Percentiles rank a stretch among this genome's conserved stretches.
These are phyloP conservation scores for Starmera pachycereana DNA, from an alignment of 805 yeast species.

Conservation along the genomic window DNA sequence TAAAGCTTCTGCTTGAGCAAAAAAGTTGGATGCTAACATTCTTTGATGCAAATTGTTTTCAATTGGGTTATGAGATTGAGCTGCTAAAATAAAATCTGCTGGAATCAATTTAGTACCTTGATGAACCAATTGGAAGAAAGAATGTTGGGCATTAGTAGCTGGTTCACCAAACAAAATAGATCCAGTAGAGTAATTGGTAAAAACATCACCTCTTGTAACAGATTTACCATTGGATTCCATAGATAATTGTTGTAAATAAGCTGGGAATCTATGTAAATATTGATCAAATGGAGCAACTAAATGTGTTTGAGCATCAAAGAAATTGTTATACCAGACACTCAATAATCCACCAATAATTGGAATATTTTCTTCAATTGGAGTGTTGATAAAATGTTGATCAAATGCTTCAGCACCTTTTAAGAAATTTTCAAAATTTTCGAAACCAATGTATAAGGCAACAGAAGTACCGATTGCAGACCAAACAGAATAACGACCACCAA, in stretches of 20 bases:
- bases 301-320: slow-evolving; percentile 96
- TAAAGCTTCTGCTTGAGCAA: slow-evolving; percentile 96
- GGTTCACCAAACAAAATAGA: slow-evolving; percentile 96
- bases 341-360: slow-evolving; percentile 90
- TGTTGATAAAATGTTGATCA: slow-evolving; percentile 77
- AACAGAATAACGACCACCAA: slow-evolving; percentile 99
- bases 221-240: slow-evolving; percentile 99
- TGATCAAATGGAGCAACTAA: slow-evolving; percentile 98
- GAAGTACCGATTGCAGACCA: slow-evolving; percentile 99
- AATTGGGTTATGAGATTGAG: slow-evolving; percentile 96
- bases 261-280: slow-evolving; percentile 98
- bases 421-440: slow-evolving; percentile 84
- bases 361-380: slow-evolving; percentile 86
- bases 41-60: slow-evolving; percentile 89
- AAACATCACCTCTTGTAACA: slow-evolving; percentile 84
- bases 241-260: slow-evolving; percentile 94
- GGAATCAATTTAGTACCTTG: slow-evolving; percentile 98
- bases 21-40: slow-evolving; percentile 98
- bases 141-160: slow-evolving; percentile 97
- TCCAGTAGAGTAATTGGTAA: slow-evolving; percentile 93
- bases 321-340: slow-evolving; percentile 97
- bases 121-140: slow-evolving; percentile 98
- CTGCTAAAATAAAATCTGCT: slow-evolving; percentile 93
- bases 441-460: slow-evolving; percentile 91
- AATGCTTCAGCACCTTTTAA: slow-evolving; percentile 97